These are phyloP conservation scores for Cucurbita pepo DNA, from an alignment of 306 rosid genomes.

Conservation along the genomic window DNA sequence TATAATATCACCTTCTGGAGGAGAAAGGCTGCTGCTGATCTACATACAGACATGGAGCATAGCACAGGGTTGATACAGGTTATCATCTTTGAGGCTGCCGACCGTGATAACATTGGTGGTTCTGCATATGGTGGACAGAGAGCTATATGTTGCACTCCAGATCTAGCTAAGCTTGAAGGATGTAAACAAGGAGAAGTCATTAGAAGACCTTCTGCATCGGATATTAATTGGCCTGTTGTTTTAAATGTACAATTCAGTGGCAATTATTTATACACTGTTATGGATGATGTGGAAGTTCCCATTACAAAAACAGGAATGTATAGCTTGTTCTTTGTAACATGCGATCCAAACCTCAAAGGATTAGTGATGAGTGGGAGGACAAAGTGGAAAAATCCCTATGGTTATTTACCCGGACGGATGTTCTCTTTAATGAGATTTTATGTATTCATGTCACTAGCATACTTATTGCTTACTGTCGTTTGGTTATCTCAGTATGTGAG, in stretches of 20 bases:
- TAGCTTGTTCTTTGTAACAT: constrained; percentile 75
- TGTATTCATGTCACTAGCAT: constrained; percentile 58
- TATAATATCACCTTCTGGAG: constrained; percentile 72
- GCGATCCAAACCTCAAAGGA: constrained; percentile 82
- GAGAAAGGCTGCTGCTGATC: constrained; percentile 35
- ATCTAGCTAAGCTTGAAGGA: constrained; percentile 80
- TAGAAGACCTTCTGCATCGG: constrained; percentile 59
- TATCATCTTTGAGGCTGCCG: constrained; percentile 82
- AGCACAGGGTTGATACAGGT: constrained; percentile 44
- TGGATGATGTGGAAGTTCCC: constrained; percentile 26
- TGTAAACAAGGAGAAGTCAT: constrained; percentile 92
- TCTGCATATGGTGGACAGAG: constrained; percentile 97
- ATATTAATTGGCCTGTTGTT: constrained; percentile 66
- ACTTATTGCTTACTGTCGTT: constrained; percentile 39
- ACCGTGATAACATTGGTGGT: constrained; percentile 84
- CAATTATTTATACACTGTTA: constrained; percentile 14
- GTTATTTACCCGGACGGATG: constrained; percentile 93
- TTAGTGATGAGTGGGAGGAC: constrained; percentile 76
- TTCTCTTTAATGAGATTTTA: constrained; percentile 74
- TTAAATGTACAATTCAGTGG: constrained; percentile 37
- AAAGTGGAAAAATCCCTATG: constrained; percentile 77
- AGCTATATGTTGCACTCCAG: constrained; percentile 84
- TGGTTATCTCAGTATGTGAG: constrained; percentile 85
- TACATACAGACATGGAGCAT: constrained; percentile 26
- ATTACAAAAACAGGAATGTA: constrained; percentile 85